These are phyloP conservation scores for Candida palmyrensis DNA, from an alignment of 805 yeast species.

Conservation along the genomic window DNA sequence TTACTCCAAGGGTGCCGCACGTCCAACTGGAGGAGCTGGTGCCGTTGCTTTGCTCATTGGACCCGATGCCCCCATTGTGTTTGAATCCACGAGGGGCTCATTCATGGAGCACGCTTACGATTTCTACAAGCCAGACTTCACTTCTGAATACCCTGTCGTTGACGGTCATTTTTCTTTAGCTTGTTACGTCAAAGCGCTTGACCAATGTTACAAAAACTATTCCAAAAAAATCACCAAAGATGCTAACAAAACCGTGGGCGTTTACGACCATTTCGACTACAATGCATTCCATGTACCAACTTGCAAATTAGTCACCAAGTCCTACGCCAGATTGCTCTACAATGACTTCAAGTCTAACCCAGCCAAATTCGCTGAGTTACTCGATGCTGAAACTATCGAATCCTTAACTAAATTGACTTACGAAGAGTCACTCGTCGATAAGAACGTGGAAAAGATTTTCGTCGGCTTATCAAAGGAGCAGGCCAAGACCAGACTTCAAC, in stretches of 20 bases:
- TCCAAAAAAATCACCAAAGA: conserved; percentile 61
- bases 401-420: conserved; percentile 53
- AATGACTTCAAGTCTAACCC: conserved; percentile 80
- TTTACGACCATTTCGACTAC: conserved; percentile 73
- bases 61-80: conserved; percentile 95
- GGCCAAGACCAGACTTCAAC: conserved; percentile 64
- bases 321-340: conserved; percentile 86
- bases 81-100: conserved; percentile 85
- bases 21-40: conserved; percentile 99
- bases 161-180: conserved; percentile 94
- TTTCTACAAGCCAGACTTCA: conserved; percentile 96
- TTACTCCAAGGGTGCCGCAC: conserved; percentile 94
- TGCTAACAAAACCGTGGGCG: conserved; percentile 50
- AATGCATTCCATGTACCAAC: conserved; percentile 98
- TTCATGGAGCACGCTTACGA: conserved; percentile 97
- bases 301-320: conserved; percentile 89
- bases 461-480: conserved; percentile 69
- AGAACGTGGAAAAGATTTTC: conserved; percentile 78
- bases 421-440: conserved; percentile 76
- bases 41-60: conserved; percentile 92
- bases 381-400: conserved; percentile 48
- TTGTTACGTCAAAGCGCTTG: conserved; percentile 92
- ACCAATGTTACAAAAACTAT: conserved; percentile 77
- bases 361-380: conserved; percentile 39
- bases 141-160: conserved; percentile 93